Conservation (phyloP, 768 basidiomycete species). For the Coprinellus micaceus region DNA sequence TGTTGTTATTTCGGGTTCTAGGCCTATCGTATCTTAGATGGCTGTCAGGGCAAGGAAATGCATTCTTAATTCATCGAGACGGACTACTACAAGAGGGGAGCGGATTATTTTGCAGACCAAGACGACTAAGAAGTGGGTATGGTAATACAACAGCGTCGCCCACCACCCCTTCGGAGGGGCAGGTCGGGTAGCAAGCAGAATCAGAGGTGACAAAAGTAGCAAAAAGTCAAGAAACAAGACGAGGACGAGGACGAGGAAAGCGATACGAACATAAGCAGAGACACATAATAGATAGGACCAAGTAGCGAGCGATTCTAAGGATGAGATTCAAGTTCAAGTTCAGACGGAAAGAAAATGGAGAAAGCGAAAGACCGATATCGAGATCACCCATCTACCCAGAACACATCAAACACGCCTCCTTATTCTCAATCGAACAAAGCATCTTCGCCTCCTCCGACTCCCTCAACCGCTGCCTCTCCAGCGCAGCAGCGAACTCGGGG, state of each 20-base stretch:
- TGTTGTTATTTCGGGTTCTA: too few species aligned
- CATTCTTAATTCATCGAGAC: neutral
- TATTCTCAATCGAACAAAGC: conserved; percentile 86
- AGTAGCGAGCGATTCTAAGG: too few species aligned
- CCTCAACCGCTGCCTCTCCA: conserved; percentile 64
- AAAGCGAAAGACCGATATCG: neutral
- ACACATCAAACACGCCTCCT: conserved; percentile 93
- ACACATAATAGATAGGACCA: too few species aligned
- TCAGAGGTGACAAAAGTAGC: neutral
- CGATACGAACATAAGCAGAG: neutral
- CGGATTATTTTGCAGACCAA: neutral
- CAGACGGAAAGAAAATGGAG: neutral
- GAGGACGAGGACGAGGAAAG: neutral
- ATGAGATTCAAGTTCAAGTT: too few species aligned
- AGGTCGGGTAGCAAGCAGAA: neutral
- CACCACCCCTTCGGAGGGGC: neutral
- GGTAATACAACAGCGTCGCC: neutral
- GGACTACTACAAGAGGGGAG: neutral
- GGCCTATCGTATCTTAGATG: too few species aligned
- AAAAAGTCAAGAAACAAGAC: neutral
- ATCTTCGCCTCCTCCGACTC: conserved; percentile 81
- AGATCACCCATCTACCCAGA: conserved; percentile 46
- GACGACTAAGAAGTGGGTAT: neutral
- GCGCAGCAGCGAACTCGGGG: conserved; percentile 77
- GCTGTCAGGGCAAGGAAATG: neutral